Base-by-base conservation (phyloP, 2,329 filamentous ascomycete species). In the Zymoseptoria passerinii region DNA sequence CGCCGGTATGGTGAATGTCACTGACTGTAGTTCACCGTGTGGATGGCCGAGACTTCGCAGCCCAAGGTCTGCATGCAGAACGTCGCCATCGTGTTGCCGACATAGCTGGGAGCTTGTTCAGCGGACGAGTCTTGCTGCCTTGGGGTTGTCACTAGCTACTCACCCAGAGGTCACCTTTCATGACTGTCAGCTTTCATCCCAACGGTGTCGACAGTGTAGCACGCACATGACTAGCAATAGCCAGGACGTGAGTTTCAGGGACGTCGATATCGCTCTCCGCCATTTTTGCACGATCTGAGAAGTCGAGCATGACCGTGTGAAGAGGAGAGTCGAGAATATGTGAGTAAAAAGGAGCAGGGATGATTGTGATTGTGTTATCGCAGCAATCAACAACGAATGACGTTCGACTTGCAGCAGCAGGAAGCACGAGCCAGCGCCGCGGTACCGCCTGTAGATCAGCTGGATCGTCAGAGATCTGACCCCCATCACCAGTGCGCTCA, bases 21-120 rank as follows among this genome's bases (percentile, higher is more conserved):
- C 87, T 74, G 78, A 96, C 92, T 97, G 78, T 96, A 99, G 69
- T 99, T 89, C 6, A 99, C 94, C 0, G 94, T 99, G 73, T 99
- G 96, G 68, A 99, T 81, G 2, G 91, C 90, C 8, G 91, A 88
- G 6, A 96, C 92, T 69, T 99, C 92, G 71, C 91, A 96, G 52
- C 94, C 94, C 54, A 99, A 77, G 0, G 89, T 88, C 74, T 99
- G 92, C 81, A 99, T 87, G 65, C 92, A 90, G 71, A 96, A 95
- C 1, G 91, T 91, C 49, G 92, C 92, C 80, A 99, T 96, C 69
- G 92, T 96, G 74, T 99, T 99, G 54, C 94, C 94, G 66, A 99
- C 94, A 81, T 96, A 92, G 72, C 94, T 96, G 73, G 55, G 54
- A 19, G 10, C 7, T 40, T 10, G 13, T 58, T 70, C 51, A 69